A percentile compares a stretch with the other conserved stretches of the same genome.
phyloP scores from a whole-genome alignment of 129 eudicot genomes.

The Scalesia atractyloides region DNA sequence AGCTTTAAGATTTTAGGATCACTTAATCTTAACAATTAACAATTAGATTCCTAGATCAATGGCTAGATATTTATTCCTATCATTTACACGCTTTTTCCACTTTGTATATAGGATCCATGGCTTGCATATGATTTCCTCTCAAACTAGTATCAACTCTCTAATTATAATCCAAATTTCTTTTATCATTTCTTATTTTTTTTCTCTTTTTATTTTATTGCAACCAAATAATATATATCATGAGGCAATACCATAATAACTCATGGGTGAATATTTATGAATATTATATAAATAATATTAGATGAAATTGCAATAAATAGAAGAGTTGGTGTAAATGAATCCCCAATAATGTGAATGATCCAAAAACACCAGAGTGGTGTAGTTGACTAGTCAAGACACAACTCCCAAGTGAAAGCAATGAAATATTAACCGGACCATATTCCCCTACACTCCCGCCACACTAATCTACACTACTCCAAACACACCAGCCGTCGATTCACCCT shows the following conservation, averaged over 20 bases:
- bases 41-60: too few species aligned
- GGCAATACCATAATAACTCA: not conserved
- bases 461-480: slow-evolving; percentile 6
- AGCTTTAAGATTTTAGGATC: too few species aligned
- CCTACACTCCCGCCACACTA: slow-evolving; percentile 31
- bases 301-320: slow-evolving; percentile 21
- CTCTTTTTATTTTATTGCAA: not conserved
- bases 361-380: slow-evolving; percentile 13
- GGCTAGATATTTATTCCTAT: too few species aligned
- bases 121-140: too few species aligned
- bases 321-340: slow-evolving; percentile 18
- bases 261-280: not conserved
- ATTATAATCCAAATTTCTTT: too few species aligned
- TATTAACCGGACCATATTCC: not conserved
- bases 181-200: too few species aligned
- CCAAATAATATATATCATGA: not conserved
- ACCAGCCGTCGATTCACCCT: slow-evolving; percentile 23
- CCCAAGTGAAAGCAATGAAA: slow-evolving; percentile 12
- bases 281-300: not conserved
- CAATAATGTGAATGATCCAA: slow-evolving; percentile 33
- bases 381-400: slow-evolving; percentile 38
- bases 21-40: too few species aligned
- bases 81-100: too few species aligned
- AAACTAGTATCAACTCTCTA: too few species aligned
- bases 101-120: too few species aligned